Evolutionary conservation across 2,329 filamentous ascomycete species (phyloP).

Genomic region (Tolypocladium tropicale): DNA sequence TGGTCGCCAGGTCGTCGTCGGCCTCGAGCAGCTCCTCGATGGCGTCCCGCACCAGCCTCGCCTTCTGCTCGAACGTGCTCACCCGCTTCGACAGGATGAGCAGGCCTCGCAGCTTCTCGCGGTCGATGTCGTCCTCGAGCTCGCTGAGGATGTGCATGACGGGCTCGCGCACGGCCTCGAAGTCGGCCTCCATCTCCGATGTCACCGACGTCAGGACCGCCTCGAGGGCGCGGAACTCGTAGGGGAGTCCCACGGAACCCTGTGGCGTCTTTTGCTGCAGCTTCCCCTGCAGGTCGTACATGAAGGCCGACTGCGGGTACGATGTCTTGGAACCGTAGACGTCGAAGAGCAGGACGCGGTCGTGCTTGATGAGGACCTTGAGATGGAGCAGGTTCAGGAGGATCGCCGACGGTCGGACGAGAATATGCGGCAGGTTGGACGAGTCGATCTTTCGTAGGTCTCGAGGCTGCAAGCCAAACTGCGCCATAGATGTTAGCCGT

Average conservation of each 20-base stretch:
- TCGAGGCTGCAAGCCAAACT: conserved; percentile 88
- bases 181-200: conserved; percentile 83
- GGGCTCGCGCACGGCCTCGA: conserved; percentile 85
- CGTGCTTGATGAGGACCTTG: conserved; percentile 87
- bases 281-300: conserved; percentile 94
- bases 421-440: conserved; percentile 87
- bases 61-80: conserved; percentile 95
- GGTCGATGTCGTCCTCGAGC: conserved; percentile 91
- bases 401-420: conserved; percentile 86
- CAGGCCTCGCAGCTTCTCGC: conserved; percentile 82
- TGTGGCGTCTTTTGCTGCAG: conserved; percentile 61
- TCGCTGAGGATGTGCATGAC: conserved; percentile 82
- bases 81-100: conserved; percentile 92
- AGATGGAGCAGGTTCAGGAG: conserved; percentile 94
- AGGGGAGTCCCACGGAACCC: conserved; percentile 61
- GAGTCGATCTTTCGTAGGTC: conserved; percentile 97
- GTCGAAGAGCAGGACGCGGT: conserved; percentile 91
- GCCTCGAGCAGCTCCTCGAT: conserved; percentile 93
- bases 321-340: conserved; percentile 91
- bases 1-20: conserved; percentile 85
- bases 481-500: conserved; percentile 1
- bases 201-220: conserved; percentile 92
- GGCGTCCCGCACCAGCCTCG: conserved; percentile 83
- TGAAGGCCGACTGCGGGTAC: conserved; percentile 92
- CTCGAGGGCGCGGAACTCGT: conserved; percentile 93